Conservation (phyloP, 1,139 yeast genomes). For the Starmera stellimalicola region DNA sequence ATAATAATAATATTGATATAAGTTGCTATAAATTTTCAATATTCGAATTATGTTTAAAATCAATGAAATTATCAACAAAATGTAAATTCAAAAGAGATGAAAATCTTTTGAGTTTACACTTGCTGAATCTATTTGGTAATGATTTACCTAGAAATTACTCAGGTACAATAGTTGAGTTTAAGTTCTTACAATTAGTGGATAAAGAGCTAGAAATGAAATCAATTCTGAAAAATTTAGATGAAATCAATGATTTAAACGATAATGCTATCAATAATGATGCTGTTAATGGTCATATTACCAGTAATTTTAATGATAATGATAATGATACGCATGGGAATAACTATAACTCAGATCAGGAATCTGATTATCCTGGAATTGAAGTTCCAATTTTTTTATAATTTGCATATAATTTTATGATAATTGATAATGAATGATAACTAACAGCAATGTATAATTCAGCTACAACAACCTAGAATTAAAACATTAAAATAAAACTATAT, state of each 20-base stretch:
- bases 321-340: background rate
- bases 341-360: too few relatives aligned
- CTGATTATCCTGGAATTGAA: slow-evolving; percentile 12
- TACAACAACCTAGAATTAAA: background rate
- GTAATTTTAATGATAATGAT: background rate
- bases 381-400: slow-evolving; percentile 22
- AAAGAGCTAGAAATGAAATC: slow-evolving; percentile 19
- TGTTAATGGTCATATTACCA: background rate
- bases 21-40: slow-evolving; percentile 42
- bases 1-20: slow-evolving; percentile 19
- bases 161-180: slow-evolving; percentile 56
- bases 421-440: too few relatives aligned
- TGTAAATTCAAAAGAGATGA: slow-evolving; percentile 52
- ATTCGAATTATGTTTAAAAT: slow-evolving; percentile 43
- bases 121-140: slow-evolving; percentile 22
- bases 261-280: background rate
- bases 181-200: slow-evolving; percentile 39
- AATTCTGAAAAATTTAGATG: slow-evolving; percentile 18
- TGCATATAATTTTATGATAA: too few relatives aligned
- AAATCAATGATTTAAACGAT: slow-evolving; percentile 6
- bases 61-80: slow-evolving; percentile 48
- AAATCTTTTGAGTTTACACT: slow-evolving; percentile 28
- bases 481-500: background rate
- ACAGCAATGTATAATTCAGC: slow-evolving; percentile 1
- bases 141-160: slow-evolving; percentile 31